Base-by-base conservation (phyloP, 352 stramenopile genomes). In the Plasmopara viticola region DNA sequence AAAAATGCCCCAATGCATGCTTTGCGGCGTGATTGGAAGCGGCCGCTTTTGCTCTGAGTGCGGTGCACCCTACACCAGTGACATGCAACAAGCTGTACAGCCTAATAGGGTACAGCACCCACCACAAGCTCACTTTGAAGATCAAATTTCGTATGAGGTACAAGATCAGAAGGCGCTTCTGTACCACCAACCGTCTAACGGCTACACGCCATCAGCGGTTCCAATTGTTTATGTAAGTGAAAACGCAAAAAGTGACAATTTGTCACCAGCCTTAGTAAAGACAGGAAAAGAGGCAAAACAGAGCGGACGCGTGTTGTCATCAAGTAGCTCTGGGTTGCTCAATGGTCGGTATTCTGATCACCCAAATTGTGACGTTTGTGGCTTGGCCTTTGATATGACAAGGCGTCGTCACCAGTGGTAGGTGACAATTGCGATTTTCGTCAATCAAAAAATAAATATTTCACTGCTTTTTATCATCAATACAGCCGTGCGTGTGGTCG, bases 361-460 rank as follows among this genome's bases (percentile, higher is more conserved):
- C 38, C 78, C 78, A 2, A 82, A 79, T 46, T 86, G 74, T 64
- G 74, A 86, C 42, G 62, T 86, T 30, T 88, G 78, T 62, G 48
- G 44, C n/a, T 45, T 74, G n/a, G 34, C 33, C 9, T 88, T 88
- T 34, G 78, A 88, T 35, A 60, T 88, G 39, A 72, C 70, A 18
- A 78, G 81, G 44, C 70, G 63, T 10, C 73, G 78, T 15, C 78
- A 88, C 33, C 78, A 84, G 42, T 88, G 76, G 73, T 84, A 31
- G 33, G 58, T 56, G 29, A 1, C 15, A 9, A 0, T n/a, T 49
- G 2, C 6, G 30, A 18, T 31, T 4, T 38, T 51, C 33, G 49
- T 30, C 4, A 18, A 18, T 14, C 1, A 8, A 14, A 48, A 44
- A 49, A 20, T 65, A 47, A 60, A 18, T 18, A 4, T n/a, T 43